phyloP scores from a whole-genome alignment of 1,284 basidiomycete species.

The Afroboletus lepidellus region DNA sequence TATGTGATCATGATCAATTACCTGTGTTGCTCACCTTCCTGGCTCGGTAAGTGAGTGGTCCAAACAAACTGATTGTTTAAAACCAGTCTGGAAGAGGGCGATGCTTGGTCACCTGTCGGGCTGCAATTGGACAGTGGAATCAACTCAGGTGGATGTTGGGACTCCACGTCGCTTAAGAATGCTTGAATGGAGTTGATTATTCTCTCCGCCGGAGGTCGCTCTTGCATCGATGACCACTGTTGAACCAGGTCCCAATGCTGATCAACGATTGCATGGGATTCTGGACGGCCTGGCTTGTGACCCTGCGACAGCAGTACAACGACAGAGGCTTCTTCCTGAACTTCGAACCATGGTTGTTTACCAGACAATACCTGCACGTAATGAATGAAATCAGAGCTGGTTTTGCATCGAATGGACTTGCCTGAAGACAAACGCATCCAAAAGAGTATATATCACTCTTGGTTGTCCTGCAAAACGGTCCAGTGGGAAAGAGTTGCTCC shows the following conservation, averaged over 20 bases:
- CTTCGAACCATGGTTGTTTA: background rate
- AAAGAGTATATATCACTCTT: conserved; percentile 1
- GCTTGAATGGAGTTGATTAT: background rate
- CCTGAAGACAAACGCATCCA: background rate
- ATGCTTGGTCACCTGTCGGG: too few relatives aligned
- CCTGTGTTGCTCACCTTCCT: too few relatives aligned
- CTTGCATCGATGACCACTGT: background rate
- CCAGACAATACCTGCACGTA: background rate
- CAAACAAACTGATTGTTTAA: too few relatives aligned
- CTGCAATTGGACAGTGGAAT: too few relatives aligned
- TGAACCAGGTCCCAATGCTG: background rate
- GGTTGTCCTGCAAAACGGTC: background rate
- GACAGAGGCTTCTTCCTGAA: background rate
- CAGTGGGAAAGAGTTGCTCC: background rate
- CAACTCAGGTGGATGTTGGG: too few relatives aligned
- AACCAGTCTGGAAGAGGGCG: too few relatives aligned
- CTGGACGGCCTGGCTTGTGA: background rate
- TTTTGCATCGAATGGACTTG: background rate
- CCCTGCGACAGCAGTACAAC: background rate
- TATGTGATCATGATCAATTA: background rate
- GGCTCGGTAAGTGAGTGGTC: too few relatives aligned
- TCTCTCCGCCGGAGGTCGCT: background rate
- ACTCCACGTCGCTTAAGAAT: background rate
- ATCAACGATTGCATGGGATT: background rate
- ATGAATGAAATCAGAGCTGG: background rate